These are phyloP conservation scores for Paracorniculantispora psalliotae DNA, from an alignment of 2,329 filamentous ascomycete genomes.

Conservation along the genomic window DNA sequence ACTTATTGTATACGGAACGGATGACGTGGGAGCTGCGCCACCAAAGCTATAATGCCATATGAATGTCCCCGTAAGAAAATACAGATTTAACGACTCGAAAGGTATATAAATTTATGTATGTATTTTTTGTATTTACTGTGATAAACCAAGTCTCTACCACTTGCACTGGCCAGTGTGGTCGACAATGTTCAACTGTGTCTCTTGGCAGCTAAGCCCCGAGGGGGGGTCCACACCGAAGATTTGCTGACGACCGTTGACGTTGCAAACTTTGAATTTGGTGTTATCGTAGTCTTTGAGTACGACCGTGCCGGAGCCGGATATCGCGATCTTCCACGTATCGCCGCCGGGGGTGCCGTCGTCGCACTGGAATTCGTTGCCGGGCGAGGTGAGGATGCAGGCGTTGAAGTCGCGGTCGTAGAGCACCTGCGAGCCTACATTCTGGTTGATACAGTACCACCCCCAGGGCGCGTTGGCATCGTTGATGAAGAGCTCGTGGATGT, in stretches of 20 bases:
- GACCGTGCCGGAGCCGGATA: neutral
- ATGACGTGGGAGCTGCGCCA: slow-evolving; percentile 5
- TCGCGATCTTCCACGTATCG: slow-evolving; percentile 12
- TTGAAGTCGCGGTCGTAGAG: slow-evolving; percentile 26
- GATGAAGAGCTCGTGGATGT: slow-evolving; percentile 25
- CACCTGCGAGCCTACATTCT: slow-evolving; percentile 20
- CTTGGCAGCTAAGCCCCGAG: neutral
- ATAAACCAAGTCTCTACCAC: neutral
- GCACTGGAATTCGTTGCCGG: slow-evolving; percentile 25
- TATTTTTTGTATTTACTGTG: neutral
- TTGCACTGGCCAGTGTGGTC: neutral
- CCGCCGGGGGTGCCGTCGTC: slow-evolving; percentile 28
- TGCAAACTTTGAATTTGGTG: neutral
- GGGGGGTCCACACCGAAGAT: neutral
- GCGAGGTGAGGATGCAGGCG: slow-evolving; percentile 27
- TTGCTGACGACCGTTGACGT: neutral
- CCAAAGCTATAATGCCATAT: slow-evolving; percentile 16
- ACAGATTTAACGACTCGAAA: neutral
- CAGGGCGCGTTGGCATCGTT: slow-evolving; percentile 17
- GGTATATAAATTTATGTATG: neutral
- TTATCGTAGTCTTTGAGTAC: neutral
- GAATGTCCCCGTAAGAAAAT: neutral
- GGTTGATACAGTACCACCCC: slow-evolving; percentile 29
- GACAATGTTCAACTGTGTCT: neutral
- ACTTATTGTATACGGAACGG: slow-evolving; percentile 33